Percentiles rank a stretch among this genome's conserved stretches.
Evolutionary conservation across 768 basidiomycete genomes (phyloP).

Genomic region (Neoboletus magnificus): DNA sequence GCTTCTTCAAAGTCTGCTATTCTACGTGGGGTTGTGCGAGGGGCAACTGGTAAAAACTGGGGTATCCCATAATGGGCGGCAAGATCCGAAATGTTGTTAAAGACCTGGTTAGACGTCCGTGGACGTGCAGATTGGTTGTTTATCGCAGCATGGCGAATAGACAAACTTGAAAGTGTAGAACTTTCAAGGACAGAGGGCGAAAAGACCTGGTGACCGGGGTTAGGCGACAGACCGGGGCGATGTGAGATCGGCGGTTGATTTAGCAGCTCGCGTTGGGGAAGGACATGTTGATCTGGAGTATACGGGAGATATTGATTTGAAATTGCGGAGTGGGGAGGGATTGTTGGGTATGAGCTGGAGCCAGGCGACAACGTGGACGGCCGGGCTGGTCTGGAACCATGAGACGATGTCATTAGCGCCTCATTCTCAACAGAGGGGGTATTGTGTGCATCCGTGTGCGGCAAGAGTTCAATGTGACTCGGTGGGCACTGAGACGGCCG

Average conservation of each 20-base stretch:
- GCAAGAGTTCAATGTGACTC: slow-evolving; percentile 20
- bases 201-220: slow-evolving; percentile 39
- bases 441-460: slow-evolving; percentile 23
- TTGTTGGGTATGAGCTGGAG: slow-evolving; percentile 23
- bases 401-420: slow-evolving; percentile 42
- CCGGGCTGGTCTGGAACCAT: slow-evolving; percentile 53
- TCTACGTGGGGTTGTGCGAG: slow-evolving; percentile 53
- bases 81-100: slow-evolving; percentile 61
- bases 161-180: slow-evolving; percentile 48
- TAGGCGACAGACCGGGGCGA: slow-evolving; percentile 35
- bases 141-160: slow-evolving; percentile 57
- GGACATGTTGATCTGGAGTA: slow-evolving; percentile 44
- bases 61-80: slow-evolving; percentile 81
- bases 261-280: slow-evolving; percentile 34
- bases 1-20: slow-evolving; percentile 34
- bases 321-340: slow-evolving; percentile 45
- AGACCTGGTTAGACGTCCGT: slow-evolving; percentile 64
- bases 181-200: slow-evolving; percentile 46
- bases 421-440: slow-evolving; percentile 35
- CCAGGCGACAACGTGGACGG: slow-evolving; percentile 50
- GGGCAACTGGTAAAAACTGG: slow-evolving; percentile 63
- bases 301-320: slow-evolving; percentile 38
- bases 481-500: slow-evolving; percentile 18
- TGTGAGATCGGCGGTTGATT: slow-evolving; percentile 45
- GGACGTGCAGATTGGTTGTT: slow-evolving; percentile 54